A percentile compares a stretch with the other conserved stretches of the same genome.
Conservation (phyloP, 2,329 filamentous ascomycete genomes). For the Canariomyces notabilis region DNA sequence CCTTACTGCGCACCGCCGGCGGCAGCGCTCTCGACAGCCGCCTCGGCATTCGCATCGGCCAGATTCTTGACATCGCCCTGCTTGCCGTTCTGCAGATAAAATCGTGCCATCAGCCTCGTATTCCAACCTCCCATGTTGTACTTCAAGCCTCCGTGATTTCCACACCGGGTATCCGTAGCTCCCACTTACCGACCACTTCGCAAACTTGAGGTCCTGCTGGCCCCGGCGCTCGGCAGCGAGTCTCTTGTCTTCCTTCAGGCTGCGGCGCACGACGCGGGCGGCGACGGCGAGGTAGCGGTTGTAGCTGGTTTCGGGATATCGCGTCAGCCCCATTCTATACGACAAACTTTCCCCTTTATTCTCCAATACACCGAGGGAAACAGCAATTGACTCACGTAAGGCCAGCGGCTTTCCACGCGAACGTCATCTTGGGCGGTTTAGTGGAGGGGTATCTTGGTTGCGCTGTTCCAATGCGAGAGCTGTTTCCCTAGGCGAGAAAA, state of each 20-base stretch:
- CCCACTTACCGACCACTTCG: constrained; percentile 87
- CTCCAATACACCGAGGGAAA: neutral
- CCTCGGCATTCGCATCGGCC: constrained; percentile 48
- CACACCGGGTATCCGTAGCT: neutral
- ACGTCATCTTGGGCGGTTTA: constrained; percentile 70
- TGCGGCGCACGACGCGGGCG: constrained; percentile 89
- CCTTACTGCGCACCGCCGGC: constrained; percentile 12
- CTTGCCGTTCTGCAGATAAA: constrained; percentile 78
- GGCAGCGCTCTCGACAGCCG: constrained; percentile 31
- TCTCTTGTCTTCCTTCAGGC: constrained; percentile 93
- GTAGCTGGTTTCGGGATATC: constrained; percentile 60
- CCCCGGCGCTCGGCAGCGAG: constrained; percentile 82
- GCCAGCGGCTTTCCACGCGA: constrained; percentile 97
- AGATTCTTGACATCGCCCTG: constrained; percentile 80
- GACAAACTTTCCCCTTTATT: neutral
- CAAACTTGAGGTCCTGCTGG: constrained; percentile 81
- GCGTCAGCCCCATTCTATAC: constrained; percentile 4
- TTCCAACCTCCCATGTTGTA: neutral
- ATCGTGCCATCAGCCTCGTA: constrained; percentile 26
- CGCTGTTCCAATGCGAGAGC: constrained; percentile 31
- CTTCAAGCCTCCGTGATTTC: neutral
- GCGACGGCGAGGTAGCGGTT: constrained; percentile 98
- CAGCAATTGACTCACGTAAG: constrained; percentile 66
- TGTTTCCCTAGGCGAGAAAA: constrained; percentile 30
- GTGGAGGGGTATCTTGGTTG: constrained; percentile 16